Percentiles rank a stretch among this genome's conserved stretches.
These are phyloP conservation scores for Fusarium tanahbumbuense DNA, from an alignment of 2,329 filamentous ascomycete species.

Conservation along the genomic window DNA sequence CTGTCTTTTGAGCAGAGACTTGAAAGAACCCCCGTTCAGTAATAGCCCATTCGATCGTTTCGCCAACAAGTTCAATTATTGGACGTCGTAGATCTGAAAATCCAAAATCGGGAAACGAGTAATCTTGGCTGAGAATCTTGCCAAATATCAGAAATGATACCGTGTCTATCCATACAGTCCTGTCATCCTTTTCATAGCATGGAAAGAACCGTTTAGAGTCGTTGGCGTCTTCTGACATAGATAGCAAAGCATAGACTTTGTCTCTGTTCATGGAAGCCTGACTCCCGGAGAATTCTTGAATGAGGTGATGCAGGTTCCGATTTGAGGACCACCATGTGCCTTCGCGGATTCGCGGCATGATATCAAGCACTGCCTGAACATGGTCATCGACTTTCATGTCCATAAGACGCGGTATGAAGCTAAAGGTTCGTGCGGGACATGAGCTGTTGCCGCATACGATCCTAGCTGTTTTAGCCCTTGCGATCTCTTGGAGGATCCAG, in stretches of 20 bases:
- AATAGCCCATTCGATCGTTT: not conserved
- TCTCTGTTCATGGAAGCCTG: not conserved
- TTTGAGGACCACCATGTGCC: not conserved
- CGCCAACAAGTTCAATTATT: not conserved
- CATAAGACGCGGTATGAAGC: not conserved
- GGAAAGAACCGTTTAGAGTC: not conserved
- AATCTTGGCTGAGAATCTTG: not conserved
- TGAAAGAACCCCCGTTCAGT: not conserved
- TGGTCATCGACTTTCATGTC: not conserved
- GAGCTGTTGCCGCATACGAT: not conserved
- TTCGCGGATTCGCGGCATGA: not conserved
- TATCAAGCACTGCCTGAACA: not conserved
- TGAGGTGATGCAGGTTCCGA: not conserved
- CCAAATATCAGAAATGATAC: not conserved
- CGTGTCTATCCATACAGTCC: not conserved
- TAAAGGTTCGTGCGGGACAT: not conserved
- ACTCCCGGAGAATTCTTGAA: not conserved
- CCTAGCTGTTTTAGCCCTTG: not conserved
- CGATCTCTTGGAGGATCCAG: not conserved
- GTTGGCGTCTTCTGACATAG: not conserved
- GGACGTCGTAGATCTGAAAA: not conserved
- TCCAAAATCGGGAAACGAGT: not conserved
- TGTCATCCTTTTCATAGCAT: not conserved
- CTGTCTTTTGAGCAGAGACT: not conserved
- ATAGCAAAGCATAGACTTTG: not conserved